Percentiles rank a stretch among this genome's conserved stretches.
These are phyloP conservation scores for Emericellopsis cladophorae DNA, from an alignment of 2,329 filamentous ascomycete species.

Conservation along the genomic window DNA sequence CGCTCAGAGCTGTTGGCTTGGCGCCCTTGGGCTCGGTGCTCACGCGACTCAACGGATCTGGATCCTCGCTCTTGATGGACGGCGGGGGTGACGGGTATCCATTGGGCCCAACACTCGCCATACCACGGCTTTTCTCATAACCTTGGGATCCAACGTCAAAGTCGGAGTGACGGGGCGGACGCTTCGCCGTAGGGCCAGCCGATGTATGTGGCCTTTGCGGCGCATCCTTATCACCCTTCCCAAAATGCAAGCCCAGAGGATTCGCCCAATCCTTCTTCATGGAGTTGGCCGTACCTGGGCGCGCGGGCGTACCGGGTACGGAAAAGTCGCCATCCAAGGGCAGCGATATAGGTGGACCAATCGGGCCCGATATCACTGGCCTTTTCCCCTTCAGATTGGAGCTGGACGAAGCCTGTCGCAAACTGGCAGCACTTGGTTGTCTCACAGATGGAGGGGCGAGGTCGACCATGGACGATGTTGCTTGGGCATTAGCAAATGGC, in stretches of 20 bases:
- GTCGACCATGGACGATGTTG: slow-evolving; percentile 31
- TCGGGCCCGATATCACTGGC: slow-evolving; percentile 4
- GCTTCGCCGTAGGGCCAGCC: slow-evolving; percentile 13
- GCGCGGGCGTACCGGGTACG: slow-evolving; percentile 15
- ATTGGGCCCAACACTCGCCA: slow-evolving; percentile 4
- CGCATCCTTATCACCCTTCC: slow-evolving; percentile 9
- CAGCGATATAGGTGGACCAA: slow-evolving; percentile 11
- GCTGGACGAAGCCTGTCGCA: slow-evolving; percentile 24
- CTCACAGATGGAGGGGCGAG: slow-evolving; percentile 19
- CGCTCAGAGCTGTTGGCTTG: slow-evolving; percentile 7
- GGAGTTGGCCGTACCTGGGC: slow-evolving; percentile 20
- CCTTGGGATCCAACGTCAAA: slow-evolving; percentile 1
- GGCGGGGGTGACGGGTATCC: slow-evolving; percentile 24
- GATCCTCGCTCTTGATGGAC: slow-evolving; percentile 18
- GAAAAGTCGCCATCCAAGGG: slow-evolving; percentile 15
- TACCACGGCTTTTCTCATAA: not conserved
- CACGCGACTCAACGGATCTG: slow-evolving; percentile 2
- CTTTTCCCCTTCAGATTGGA: slow-evolving; percentile 16
- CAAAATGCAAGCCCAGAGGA: slow-evolving; percentile 34
- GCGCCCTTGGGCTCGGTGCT: slow-evolving; percentile 4
- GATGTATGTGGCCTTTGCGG: slow-evolving; percentile 10
- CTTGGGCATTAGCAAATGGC: slow-evolving; percentile 22
- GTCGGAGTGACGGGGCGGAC: slow-evolving; percentile 24
- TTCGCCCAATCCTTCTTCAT: slow-evolving; percentile 28
- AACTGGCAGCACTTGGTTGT: slow-evolving; percentile 11